A percentile compares a stretch with the other conserved stretches of the same genome.
Conservation (phyloP, 2,329 filamentous ascomycete genomes). For the Paramyrothecium roridum region DNA sequence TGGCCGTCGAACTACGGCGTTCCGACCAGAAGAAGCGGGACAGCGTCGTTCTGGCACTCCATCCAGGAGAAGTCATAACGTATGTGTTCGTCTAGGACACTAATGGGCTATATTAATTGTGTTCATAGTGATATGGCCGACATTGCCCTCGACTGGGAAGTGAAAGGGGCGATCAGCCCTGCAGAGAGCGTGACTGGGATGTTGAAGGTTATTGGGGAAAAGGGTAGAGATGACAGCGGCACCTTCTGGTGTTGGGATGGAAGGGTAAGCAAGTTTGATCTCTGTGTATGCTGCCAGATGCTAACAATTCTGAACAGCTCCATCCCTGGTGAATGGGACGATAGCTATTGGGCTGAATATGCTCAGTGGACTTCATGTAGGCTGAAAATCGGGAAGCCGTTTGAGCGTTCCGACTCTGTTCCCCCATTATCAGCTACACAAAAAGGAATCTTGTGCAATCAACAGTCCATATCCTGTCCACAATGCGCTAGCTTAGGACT, state of each 20-base stretch:
- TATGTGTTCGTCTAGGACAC: neutral
- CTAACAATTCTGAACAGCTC: neutral
- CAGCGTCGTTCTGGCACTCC: conserved; percentile 2
- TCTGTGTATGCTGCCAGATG: neutral
- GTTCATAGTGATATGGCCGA: conserved; percentile 3
- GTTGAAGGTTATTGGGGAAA: conserved; percentile 4
- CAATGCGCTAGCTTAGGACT: too few species aligned
- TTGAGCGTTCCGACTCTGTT: too few species aligned
- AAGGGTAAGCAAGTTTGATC: conserved; percentile 2
- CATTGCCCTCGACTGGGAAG: conserved; percentile 2
- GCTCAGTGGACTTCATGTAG: too few species aligned
- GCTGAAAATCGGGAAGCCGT: too few species aligned
- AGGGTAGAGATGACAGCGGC: conserved; percentile 3
- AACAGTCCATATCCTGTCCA: too few species aligned
- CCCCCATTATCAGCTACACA: too few species aligned
- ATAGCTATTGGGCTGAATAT: too few species aligned
- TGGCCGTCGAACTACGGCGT: conserved; percentile 3
- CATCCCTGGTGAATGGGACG: conserved; percentile 1
- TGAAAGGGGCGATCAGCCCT: conserved; percentile 3
- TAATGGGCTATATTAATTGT: neutral
- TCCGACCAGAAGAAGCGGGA: conserved; percentile 2
- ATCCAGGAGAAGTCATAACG: conserved; percentile 5
- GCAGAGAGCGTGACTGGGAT: conserved; percentile 1
- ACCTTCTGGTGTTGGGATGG: conserved; percentile 9
- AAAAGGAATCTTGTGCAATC: too few species aligned